phyloP scores from a whole-genome alignment of 2,329 filamentous ascomycete species.

The Cladophialophora yegresii region DNA sequence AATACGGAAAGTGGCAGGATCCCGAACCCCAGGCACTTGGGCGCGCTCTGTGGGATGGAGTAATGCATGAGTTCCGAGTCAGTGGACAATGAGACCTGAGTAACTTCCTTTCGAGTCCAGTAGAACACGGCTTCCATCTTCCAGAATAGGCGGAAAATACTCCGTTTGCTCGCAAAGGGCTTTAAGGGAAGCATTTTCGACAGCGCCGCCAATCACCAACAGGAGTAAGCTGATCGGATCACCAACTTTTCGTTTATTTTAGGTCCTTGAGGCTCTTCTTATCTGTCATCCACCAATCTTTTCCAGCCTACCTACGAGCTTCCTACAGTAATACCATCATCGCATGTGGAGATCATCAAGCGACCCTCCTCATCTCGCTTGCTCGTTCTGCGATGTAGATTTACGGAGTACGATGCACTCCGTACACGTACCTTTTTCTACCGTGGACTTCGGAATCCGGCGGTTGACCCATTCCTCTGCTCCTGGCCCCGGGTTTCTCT shows the following conservation, averaged over 20 bases:
- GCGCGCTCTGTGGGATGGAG: too few relatives aligned
- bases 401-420: neutral
- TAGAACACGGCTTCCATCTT: too few relatives aligned
- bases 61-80: too few relatives aligned
- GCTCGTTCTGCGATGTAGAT: neutral
- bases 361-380: neutral
- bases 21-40: too few relatives aligned
- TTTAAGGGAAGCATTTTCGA: neutral
- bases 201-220: neutral
- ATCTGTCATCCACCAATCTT: neutral
- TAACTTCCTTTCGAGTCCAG: too few relatives aligned
- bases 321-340: too few relatives aligned
- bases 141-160: neutral
- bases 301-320: neutral
- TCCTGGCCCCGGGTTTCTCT: neutral
- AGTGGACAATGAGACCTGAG: too few relatives aligned
- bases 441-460: neutral
- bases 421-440: neutral
- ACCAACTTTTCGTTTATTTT: neutral
- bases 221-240: slow-evolving; percentile 54
- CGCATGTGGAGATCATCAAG: slow-evolving; percentile 1
- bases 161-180: neutral
- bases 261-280: slow-evolving; percentile 7
- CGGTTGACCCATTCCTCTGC: neutral
- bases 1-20: neutral